Percentiles rank a stretch among this genome's conserved stretches.
Conservation (phyloP, 2,329 filamentous ascomycete species). For the Botrytis tulipae region DNA sequence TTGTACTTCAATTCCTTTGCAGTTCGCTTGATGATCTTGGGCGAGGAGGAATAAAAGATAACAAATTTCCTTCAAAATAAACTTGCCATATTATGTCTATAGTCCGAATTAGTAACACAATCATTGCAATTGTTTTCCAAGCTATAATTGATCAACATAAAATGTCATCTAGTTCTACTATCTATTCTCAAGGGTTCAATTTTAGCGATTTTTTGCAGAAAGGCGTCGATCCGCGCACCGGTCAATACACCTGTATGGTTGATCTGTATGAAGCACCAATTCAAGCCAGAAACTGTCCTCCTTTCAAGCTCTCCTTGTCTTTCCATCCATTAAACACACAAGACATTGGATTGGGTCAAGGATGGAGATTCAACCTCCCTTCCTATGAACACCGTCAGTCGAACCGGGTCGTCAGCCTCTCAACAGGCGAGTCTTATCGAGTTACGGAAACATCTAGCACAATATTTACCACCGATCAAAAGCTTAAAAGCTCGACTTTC, state of each 20-base stretch:
- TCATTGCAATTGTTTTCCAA: not conserved
- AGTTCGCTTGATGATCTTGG: no score
- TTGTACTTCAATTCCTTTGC: not conserved
- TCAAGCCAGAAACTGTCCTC: slow-evolving; percentile 16
- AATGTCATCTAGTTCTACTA: not conserved
- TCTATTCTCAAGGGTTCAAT: slow-evolving; percentile 20
- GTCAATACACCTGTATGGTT: slow-evolving; percentile 15
- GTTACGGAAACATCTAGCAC: slow-evolving; percentile 14
- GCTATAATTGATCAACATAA: not conserved
- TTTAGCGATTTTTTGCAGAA: slow-evolving; percentile 13
- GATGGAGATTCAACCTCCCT: slow-evolving; percentile 13
- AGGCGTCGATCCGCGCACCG: slow-evolving; percentile 13
- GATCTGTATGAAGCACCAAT: slow-evolving; percentile 12
- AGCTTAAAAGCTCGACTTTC: slow-evolving; percentile 3
- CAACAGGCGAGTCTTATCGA: slow-evolving; percentile 6
- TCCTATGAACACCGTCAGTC: slow-evolving; percentile 18
- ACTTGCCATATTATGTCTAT: not conserved
- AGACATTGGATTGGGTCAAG: slow-evolving; percentile 8
- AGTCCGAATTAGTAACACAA: not conserved
- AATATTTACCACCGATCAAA: not conserved
- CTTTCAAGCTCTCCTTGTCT: slow-evolving; percentile 15
- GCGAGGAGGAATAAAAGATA: not conserved
- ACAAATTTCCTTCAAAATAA: not conserved
- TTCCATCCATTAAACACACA: slow-evolving; percentile 13
- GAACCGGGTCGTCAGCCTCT: not conserved